Conservation (phyloP, 2,329 filamentous ascomycete species). For the Fusarium austroafricanum region DNA sequence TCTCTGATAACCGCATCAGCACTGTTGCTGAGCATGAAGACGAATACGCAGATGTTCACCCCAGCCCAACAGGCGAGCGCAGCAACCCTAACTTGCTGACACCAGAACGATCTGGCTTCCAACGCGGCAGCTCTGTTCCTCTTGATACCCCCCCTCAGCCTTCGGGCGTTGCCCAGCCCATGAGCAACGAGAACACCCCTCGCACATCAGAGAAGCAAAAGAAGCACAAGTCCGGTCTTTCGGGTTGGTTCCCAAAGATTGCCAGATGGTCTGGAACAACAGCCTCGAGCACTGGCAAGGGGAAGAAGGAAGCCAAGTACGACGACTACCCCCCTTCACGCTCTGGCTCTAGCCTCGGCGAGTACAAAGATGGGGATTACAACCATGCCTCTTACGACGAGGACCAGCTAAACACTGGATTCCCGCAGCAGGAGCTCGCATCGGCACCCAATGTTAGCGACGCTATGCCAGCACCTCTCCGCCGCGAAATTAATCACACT, state of each 20-base stretch:
- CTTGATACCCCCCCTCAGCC: slow-evolving; percentile 70
- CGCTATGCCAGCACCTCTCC: slow-evolving; percentile 48
- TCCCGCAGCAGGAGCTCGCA: slow-evolving; percentile 61
- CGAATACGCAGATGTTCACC: slow-evolving; percentile 70
- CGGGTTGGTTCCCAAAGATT: slow-evolving; percentile 86
- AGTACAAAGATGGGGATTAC: slow-evolving; percentile 70
- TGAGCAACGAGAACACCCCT: slow-evolving; percentile 84
- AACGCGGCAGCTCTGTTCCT: slow-evolving; percentile 65
- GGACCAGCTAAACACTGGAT: slow-evolving; percentile 70
- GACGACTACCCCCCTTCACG: slow-evolving; percentile 74
- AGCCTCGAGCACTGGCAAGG: slow-evolving; percentile 83
- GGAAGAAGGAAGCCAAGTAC: slow-evolving; percentile 69
- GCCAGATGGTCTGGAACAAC: slow-evolving; percentile 98
- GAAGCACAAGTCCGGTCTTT: slow-evolving; percentile 91
- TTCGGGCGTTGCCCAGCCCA: slow-evolving; percentile 50
- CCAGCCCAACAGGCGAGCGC: slow-evolving; percentile 54
- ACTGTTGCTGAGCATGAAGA: slow-evolving; percentile 89
- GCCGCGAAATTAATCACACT: slow-evolving; percentile 62
- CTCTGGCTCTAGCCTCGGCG: slow-evolving; percentile 79
- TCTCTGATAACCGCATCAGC: slow-evolving; percentile 85
- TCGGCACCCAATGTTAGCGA: slow-evolving; percentile 35
- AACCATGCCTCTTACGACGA: slow-evolving; percentile 66
- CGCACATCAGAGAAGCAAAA: slow-evolving; percentile 76
- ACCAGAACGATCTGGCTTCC: slow-evolving; percentile 63
- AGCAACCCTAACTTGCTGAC: slow-evolving; percentile 67